Conservation (phyloP, 2,329 filamentous ascomycete species). For the Chaetothyriales sp. region DNA sequence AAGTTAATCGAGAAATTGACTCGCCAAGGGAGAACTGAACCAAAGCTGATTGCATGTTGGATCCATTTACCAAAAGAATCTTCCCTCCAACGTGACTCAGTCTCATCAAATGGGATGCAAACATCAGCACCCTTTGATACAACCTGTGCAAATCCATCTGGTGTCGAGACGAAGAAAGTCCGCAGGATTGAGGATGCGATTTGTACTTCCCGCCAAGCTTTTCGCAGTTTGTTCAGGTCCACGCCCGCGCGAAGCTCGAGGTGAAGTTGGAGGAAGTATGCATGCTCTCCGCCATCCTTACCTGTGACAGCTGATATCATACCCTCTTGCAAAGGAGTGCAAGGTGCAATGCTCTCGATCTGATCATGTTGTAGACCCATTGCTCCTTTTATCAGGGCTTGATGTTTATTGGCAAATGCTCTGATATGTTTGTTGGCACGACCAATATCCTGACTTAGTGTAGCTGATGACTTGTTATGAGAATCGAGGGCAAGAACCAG, state of each 20-base stretch:
- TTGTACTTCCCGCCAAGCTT: constrained; percentile 46
- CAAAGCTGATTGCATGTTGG: constrained; percentile 34
- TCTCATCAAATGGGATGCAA: neutral
- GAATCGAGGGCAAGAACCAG: constrained; percentile 34
- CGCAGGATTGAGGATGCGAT: constrained; percentile 50
- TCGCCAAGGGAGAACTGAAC: constrained; percentile 22
- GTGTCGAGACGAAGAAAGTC: constrained; percentile 57
- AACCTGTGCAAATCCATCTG: constrained; percentile 64
- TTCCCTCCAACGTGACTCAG: constrained; percentile 34
- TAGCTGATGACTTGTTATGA: constrained; percentile 2
- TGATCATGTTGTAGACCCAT: constrained; percentile 39
- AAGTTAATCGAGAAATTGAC: constrained; percentile 21
- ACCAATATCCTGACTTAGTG: constrained; percentile 17
- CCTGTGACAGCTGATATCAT: constrained; percentile 62
- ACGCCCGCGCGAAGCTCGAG: constrained; percentile 40
- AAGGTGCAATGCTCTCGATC: constrained; percentile 65
- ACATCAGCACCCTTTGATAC: constrained; percentile 34
- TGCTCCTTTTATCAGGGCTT: constrained; percentile 37
- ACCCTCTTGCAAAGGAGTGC: constrained; percentile 73
- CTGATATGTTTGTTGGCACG: constrained; percentile 48
- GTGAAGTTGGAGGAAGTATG: constrained; percentile 68
- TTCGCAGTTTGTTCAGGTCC: constrained; percentile 36
- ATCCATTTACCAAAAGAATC: constrained; percentile 40
- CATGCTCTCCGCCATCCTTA: constrained; percentile 32
- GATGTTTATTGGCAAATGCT: constrained; percentile 51